These are phyloP conservation scores for Oryza australiensis DNA, from an alignment of 176 grass and related monocot species.

Conservation along the genomic window DNA sequence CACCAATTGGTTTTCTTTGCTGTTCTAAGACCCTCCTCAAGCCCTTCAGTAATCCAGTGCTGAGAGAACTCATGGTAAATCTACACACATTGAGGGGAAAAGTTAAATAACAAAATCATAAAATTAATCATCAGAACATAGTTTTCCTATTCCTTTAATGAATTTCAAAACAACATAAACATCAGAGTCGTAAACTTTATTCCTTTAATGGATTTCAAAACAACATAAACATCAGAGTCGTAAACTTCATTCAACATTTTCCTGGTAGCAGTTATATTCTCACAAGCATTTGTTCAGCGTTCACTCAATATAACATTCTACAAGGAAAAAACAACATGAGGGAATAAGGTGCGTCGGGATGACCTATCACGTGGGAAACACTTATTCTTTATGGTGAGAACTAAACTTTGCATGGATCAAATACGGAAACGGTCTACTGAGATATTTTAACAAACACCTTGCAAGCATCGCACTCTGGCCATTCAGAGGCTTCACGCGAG, in stretches of 20 bases:
- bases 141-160: background rate
- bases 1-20: constrained; percentile 48
- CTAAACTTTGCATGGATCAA: background rate
- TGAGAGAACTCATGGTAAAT: constrained; percentile 55
- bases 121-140: background rate
- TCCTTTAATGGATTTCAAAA: background rate
- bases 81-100: constrained; percentile 49
- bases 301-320: background rate
- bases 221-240: background rate
- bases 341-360: background rate
- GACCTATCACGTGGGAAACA: background rate
- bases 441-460: constrained; percentile 25
- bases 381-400: background rate
- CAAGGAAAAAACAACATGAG: background rate
- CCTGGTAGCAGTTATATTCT: background rate
- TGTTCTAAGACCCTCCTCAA: constrained; percentile 49
- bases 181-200: background rate
- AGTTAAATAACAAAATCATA: constrained; percentile 17
- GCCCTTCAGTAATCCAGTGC: constrained; percentile 51
- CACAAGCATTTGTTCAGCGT: background rate
- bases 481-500: background rate
- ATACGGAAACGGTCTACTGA: background rate
- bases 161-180: background rate
- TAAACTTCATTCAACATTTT: background rate
- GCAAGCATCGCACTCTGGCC: background rate